Conservation (phyloP, 352 stramenopile species). For the Phytopythium ostracodes region DNA sequence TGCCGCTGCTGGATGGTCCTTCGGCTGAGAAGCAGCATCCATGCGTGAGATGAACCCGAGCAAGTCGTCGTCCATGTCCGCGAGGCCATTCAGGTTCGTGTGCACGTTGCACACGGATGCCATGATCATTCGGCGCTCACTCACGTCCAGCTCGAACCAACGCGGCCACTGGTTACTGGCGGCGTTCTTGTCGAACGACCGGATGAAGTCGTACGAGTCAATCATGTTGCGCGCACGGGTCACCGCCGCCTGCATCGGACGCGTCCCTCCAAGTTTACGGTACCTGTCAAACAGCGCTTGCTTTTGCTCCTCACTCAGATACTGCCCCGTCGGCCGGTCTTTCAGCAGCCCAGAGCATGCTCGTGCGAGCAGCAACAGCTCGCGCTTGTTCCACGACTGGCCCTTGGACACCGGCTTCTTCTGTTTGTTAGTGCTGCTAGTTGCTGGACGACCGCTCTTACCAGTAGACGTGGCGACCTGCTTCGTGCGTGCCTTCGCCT, state of each 20-base stretch:
- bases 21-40: conserved; percentile 18
- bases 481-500: neutral
- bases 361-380: conserved; percentile 27
- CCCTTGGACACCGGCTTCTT: neutral
- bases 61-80: conserved; percentile 26
- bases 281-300: conserved; percentile 31
- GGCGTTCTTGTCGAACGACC: conserved; percentile 33
- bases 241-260: conserved; percentile 19
- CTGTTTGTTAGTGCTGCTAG: neutral
- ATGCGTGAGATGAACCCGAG: conserved; percentile 30
- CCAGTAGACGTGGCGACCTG: neutral
- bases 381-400: conserved; percentile 22
- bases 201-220: conserved; percentile 45
- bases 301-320: conserved; percentile 40
- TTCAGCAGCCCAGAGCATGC: conserved; percentile 32
- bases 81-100: conserved; percentile 33
- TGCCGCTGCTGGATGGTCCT: conserved; percentile 17
- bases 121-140: conserved; percentile 19
- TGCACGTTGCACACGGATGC: conserved; percentile 26
- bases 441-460: neutral
- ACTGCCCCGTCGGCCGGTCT: conserved; percentile 25
- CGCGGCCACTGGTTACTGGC: conserved; percentile 14
- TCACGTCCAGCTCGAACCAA: conserved; percentile 29
- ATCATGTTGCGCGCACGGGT: conserved; percentile 27
- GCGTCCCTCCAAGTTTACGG: conserved; percentile 25